Evolutionary conservation across 495 filamentous ascomycete species (phyloP), one percentile per base, ranked within the genome.

Genomic region (Xylaria nigripes): DNA sequence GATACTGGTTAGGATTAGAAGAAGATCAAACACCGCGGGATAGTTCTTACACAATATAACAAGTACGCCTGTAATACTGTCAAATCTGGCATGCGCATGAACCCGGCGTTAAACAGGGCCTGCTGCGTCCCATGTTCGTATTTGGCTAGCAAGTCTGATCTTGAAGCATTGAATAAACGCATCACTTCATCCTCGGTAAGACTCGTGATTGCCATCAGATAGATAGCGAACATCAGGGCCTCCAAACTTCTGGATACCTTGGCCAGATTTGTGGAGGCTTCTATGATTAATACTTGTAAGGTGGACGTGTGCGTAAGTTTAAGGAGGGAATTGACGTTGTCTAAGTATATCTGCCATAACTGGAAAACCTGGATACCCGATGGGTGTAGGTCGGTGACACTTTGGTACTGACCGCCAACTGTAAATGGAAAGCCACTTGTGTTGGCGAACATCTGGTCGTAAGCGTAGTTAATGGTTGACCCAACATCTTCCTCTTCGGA

Each of bases 271-370:
- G 71, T 68, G 29, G 70, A 68, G 19, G 75, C 77, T 45, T 72
- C 71, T 49, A 81, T 71, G 40, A 83, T 74, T 10, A 70, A 64
- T 32, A 70, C 69, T 61, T 83, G 81, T 12, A 84, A 58, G 13
- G 81, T 86, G 2, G 83, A 82, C 0, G 73, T 76, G 68, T 89
- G 86, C 18, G 82, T 75, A 22, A 88, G 65, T 59, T 87, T 88
- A 15, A 80, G 74, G n/a, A 89, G 61, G 1, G 85, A 84, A 62
- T 88, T 82, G 62, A 87, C 78, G 65, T 85, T 85, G 50, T 76
- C 76, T 42, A 86, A 74, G 61, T 84, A 88, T 0, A 78, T 76
- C 60, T 89, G 83, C 86, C 86, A 89, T 18, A 90, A 64, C 57
- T 82, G 78, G 58, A 89, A 83, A 19, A 89, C 83, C 51, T 89